phyloP scores from a whole-genome alignment of 2,329 filamentous ascomycete species.

The Diaporthe velutina region DNA sequence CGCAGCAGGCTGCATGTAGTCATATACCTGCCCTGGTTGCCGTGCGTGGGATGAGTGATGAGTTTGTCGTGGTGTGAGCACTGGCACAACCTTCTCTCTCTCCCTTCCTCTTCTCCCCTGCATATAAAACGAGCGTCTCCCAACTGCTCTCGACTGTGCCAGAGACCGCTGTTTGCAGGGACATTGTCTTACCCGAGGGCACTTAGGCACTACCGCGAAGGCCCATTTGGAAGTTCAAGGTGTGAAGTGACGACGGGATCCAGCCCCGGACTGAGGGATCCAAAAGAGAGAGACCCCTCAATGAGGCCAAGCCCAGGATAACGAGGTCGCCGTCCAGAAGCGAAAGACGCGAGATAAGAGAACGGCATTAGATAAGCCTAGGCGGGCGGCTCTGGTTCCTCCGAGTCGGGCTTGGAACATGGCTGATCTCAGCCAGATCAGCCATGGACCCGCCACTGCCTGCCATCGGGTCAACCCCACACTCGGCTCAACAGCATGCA shows the following conservation, averaged over 20 bases:
- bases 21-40: not conserved
- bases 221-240: not conserved
- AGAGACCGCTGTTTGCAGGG: not conserved
- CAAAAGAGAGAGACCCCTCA: too few relatives aligned
- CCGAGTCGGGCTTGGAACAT: not conserved
- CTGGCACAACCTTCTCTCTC: too few relatives aligned
- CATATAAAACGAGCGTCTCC: too few relatives aligned
- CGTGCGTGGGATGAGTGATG: not conserved
- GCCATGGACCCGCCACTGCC: not conserved
- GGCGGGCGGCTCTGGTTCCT: constrained; percentile 3
- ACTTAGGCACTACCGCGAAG: too few relatives aligned
- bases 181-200: not conserved
- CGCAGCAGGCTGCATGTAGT: too few relatives aligned
- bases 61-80: too few relatives aligned
- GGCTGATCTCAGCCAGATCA: constrained; percentile 22
- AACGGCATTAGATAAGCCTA: not conserved
- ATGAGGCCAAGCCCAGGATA: not conserved
- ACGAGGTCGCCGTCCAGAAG: not conserved
- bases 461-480: not conserved
- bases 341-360: not conserved
- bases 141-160: not conserved
- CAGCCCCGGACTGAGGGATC: too few relatives aligned
- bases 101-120: too few relatives aligned
- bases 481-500: not conserved
- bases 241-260: too few relatives aligned